Conservation (phyloP, 495 filamentous ascomycete genomes). For the Talaromyces thailandensis region DNA sequence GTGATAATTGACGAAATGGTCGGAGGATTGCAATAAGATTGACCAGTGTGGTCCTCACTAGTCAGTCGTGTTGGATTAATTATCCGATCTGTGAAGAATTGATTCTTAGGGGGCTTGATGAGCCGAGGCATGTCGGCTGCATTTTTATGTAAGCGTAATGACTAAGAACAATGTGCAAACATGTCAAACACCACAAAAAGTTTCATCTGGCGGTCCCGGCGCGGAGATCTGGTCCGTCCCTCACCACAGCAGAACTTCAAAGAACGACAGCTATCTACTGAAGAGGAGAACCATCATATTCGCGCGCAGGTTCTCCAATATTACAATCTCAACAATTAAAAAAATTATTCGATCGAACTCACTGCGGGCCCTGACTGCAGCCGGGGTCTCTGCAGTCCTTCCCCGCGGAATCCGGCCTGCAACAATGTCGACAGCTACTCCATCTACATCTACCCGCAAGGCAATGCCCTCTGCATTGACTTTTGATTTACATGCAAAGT, state of each 20-base stretch:
- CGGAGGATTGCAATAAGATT: neutral
- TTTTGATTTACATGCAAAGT: conserved; percentile 73
- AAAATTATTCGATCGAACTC: neutral
- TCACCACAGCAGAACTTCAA: neutral
- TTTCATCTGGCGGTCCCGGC: neutral
- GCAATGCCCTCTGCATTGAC: conserved; percentile 67
- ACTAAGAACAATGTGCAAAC: neutral
- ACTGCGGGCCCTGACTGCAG: conserved; percentile 3
- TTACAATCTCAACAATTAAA: neutral
- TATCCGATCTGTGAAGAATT: neutral
- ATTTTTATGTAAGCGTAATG: conserved; percentile 1
- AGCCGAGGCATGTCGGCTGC: neutral
- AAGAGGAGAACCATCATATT: neutral
- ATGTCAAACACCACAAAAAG: conserved; percentile 4
- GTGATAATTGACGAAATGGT: neutral
- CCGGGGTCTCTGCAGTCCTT: neutral
- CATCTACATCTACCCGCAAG: conserved; percentile 14
- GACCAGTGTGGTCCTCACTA: neutral
- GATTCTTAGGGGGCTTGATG: neutral
- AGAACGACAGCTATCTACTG: neutral
- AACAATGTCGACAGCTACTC: conserved; percentile 30
- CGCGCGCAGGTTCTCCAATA: neutral
- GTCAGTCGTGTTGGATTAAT: neutral
- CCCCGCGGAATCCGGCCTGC: conserved; percentile 12
- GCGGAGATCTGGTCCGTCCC: neutral